A percentile compares a stretch with the other conserved stretches of the same genome.
phyloP scores from a whole-genome alignment of 2,329 filamentous ascomycete species.

The Nemania serpens region DNA sequence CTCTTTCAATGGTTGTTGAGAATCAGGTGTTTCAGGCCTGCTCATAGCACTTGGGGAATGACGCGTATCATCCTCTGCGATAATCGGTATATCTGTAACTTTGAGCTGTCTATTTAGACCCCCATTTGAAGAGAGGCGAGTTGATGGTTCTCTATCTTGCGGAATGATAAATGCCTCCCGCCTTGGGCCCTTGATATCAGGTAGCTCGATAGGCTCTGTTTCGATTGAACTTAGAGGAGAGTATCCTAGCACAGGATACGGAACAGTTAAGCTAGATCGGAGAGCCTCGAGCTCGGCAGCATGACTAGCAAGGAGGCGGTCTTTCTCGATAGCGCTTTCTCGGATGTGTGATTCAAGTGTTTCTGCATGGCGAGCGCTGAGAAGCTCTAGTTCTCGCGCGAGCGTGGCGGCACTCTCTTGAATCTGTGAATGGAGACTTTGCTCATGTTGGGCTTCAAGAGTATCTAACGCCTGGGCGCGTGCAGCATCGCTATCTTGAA shows the following conservation, averaged over 20 bases:
- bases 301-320: slow-evolving; percentile 36
- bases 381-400: slow-evolving; percentile 29
- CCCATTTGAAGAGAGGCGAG: too few relatives aligned
- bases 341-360: slow-evolving; percentile 33
- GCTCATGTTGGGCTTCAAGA: slow-evolving; percentile 31
- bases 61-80: slow-evolving; percentile 68
- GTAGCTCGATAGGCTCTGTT: slow-evolving; percentile 48
- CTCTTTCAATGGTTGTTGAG: slow-evolving; percentile 63
- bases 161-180: slow-evolving; percentile 63
- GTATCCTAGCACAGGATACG: slow-evolving; percentile 45
- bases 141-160: slow-evolving; percentile 49
- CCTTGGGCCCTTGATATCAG: slow-evolving; percentile 53
- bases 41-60: slow-evolving; percentile 53
- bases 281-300: slow-evolving; percentile 41
- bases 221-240: slow-evolving; percentile 53
- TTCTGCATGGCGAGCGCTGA: slow-evolving; percentile 29
- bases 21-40: slow-evolving; percentile 56
- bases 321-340: slow-evolving; percentile 34
- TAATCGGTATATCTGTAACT: slow-evolving; percentile 49
- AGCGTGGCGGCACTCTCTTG: slow-evolving; percentile 31
- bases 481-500: slow-evolving; percentile 30
- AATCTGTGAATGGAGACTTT: slow-evolving; percentile 32
- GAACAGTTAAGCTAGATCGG: slow-evolving; percentile 32
- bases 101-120: too few relatives aligned
- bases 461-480: slow-evolving; percentile 33